Conservation (phyloP, 2,329 filamentous ascomycete species). For the Penicillium concentricum region DNA sequence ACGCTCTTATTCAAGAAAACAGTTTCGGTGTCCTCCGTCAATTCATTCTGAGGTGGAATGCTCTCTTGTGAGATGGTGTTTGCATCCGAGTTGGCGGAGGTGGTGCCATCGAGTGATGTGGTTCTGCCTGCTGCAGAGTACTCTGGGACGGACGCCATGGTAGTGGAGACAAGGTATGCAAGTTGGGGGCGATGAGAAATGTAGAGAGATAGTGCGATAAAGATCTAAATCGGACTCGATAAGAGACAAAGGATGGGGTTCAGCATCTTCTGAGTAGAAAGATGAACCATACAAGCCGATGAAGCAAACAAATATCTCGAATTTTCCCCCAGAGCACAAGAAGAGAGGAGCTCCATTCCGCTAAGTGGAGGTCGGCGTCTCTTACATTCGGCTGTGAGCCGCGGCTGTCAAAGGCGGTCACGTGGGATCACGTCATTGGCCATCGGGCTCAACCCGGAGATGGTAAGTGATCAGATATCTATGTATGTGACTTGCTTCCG, state of each 20-base stretch:
- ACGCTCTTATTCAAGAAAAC: slow-evolving; percentile 30
- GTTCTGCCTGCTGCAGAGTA: slow-evolving; percentile 30
- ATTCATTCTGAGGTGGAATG: slow-evolving; percentile 14
- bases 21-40: slow-evolving; percentile 28
- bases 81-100: slow-evolving; percentile 16
- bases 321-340: background rate
- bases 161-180: slow-evolving; percentile 6
- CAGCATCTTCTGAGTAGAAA: slow-evolving; percentile 3
- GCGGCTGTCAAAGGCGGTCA: slow-evolving; percentile 17
- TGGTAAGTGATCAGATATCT: background rate
- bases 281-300: background rate
- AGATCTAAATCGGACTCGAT: slow-evolving; percentile 1
- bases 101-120: slow-evolving; percentile 27
- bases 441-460: background rate
- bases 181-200: background rate
- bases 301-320: background rate
- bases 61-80: slow-evolving; percentile 7
- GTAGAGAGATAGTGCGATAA: background rate
- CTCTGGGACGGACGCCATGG: slow-evolving; percentile 38
- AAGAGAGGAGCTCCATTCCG: background rate
- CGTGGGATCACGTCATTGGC: slow-evolving; percentile 8
- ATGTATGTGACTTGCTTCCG: background rate
- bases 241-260: background rate
- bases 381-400: slow-evolving; percentile 18
- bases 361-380: slow-evolving; percentile 7